Base-by-base conservation (phyloP, 768 basidiomycete genomes). In the Amylocystis lapponica region DNA sequence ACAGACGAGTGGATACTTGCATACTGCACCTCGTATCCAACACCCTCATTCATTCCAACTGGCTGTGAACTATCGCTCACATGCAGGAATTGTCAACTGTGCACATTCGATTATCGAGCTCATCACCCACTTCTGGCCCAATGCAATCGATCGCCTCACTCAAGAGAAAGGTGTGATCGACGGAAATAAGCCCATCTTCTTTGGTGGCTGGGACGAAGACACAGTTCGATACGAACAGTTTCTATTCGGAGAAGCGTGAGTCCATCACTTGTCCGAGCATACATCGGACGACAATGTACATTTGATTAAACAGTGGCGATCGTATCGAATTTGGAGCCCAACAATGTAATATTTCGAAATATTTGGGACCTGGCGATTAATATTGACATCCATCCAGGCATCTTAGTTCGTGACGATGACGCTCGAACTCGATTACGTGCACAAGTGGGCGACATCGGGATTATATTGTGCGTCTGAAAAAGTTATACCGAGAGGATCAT, bases 31-130 rank as follows among this genome's bases (percentile, higher is more conserved):
- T n/a, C n/a, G n/a, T n/a, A n/a, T n/a, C n/a, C n/a, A n/a, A n/a
- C 45, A 39, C 0, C 71, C 67, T 3, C 49, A 45, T 27, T 64
- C 67, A 0, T 86, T 86, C 53, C 76, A 81, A 48, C 67, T 88
- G 1, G 60, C 71, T 0, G 63, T 72, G 36, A 87, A 87, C 53
- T 86, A 83, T 51, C 74, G 85, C 5, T 85, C 82, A 0, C 82
- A 86, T 53, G 74, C 72, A 0, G 86, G 86, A 2, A 86, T 87
- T 33, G 78, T 87, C n/a, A 68, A 79, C 35, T 83, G 80, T 50
- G 85, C 85, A 0, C 74, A 79, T 39, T 74, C 73, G 0, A 62
- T 86, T 20, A 72, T 87, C 4, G 71, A 78, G 16, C 59, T 86
- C 1, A 76, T 87, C 13, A 70, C 64, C 13, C 53, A 50, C 7